Evolutionary conservation across 1,284 basidiomycete genomes (phyloP), one percentile per base, ranked within the genome.

Genomic region (Afroboletus lepidellus): DNA sequence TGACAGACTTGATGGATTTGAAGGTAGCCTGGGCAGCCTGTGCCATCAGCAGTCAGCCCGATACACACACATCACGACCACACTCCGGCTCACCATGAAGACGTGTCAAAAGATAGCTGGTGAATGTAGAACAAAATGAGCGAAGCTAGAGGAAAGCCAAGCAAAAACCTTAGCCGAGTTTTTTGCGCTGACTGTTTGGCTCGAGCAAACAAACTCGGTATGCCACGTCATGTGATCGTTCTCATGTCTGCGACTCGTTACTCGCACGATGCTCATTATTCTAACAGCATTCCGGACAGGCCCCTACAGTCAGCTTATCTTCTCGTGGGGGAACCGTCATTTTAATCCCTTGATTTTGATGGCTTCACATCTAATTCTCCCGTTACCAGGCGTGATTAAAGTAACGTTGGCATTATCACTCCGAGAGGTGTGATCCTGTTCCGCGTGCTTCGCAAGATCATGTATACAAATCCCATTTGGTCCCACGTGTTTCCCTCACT

Each of bases 1-100:
- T 77, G 61, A 98, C 74, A 50, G 94, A 80, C 77, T 85, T 92
- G 83, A 98, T 98, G 63, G 86, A 90, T 76, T 93, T 95, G 87
- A 97, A 92, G 27, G 94, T 94, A 60, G 85, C 83, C 73, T 87
- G 85, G 51, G 85, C 74, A 74, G 85, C 84, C 84, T 86, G 53
- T 20, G 9, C 36, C 4, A 5, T 44, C 8, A 13, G 11, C 30
- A 23, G 33, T 53, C 18, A 57, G 34, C 36, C 11, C 9, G 27
- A 38, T 8, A 24, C 23, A 20, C 18, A 6, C 7, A 15, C 33
- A 16, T 18, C 44, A 15, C 36, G 29, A 21, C 15, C 25, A 6
- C 7, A 9, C 3, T 23, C 27, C 1, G 24, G n/a, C 69, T 60
- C 32, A 69, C 65, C 65, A 70, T 70, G 44, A 48, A 41, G 55